A percentile compares a stretch with the other conserved stretches of the same genome.
These are phyloP conservation scores for Boletus rubescentipes DNA, from an alignment of 768 basidiomycete genomes.

Conservation along the genomic window DNA sequence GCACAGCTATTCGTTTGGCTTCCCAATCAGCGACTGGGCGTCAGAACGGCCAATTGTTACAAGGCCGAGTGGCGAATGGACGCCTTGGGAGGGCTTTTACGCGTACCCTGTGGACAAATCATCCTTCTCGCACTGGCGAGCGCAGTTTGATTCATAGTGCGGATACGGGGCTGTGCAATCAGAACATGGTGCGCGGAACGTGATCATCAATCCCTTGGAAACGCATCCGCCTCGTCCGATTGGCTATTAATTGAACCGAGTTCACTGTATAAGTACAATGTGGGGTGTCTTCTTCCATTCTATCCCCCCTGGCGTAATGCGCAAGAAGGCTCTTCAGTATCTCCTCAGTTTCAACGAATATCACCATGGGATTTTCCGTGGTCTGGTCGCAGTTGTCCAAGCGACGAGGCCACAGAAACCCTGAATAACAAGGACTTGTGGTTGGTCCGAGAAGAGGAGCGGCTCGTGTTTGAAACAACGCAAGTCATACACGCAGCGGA, in stretches of 20 bases:
- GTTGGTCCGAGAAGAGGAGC: constrained; percentile 19
- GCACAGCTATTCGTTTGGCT: too few relatives aligned
- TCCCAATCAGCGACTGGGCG: too few relatives aligned
- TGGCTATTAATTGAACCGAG: too few relatives aligned
- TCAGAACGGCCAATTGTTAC: too few relatives aligned
- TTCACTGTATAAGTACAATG: not conserved
- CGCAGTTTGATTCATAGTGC: not conserved
- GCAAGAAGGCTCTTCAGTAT: not conserved
- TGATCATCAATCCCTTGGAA: not conserved
- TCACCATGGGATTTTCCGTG: not conserved
- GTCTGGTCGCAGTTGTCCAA: not conserved
- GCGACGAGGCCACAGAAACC: not conserved
- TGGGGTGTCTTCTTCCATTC: not conserved
- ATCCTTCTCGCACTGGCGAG: not conserved
- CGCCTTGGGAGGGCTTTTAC: too few relatives aligned
- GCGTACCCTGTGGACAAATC: too few relatives aligned
- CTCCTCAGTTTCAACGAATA: not conserved
- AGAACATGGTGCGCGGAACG: not conserved
- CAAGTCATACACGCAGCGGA: not conserved
- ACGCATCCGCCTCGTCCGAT: not conserved
- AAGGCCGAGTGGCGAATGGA: too few relatives aligned
- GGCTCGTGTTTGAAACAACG: constrained; percentile 15
- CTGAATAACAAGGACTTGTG: constrained; percentile 14
- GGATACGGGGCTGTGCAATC: too few relatives aligned
- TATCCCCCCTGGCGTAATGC: not conserved